A percentile compares a stretch with the other conserved stretches of the same genome.
Conservation (phyloP, 768 basidiomycete species). For the Termitomyces sp. region DNA sequence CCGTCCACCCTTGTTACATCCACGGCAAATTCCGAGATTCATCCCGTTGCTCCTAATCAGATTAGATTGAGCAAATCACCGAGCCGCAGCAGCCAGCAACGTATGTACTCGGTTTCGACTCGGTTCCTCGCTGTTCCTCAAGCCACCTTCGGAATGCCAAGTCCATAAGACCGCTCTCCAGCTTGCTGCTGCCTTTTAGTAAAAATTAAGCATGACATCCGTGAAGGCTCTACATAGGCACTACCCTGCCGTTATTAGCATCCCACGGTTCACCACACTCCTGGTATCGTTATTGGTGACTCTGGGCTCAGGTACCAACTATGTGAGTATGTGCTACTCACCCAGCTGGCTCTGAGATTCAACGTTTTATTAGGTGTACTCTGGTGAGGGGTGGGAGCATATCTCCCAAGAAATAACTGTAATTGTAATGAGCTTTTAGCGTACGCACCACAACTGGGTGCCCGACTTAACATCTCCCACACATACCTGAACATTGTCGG, state of each 20-base stretch:
- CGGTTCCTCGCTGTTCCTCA: too few relatives aligned
- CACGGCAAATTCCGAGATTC: too few relatives aligned
- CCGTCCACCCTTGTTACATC: too few relatives aligned
- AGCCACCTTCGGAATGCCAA: too few relatives aligned
- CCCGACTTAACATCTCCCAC: constrained; percentile 70
- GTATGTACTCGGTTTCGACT: too few relatives aligned
- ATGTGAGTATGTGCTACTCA: constrained; percentile 44
- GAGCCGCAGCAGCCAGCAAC: too few relatives aligned
- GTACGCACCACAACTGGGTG: constrained; percentile 83
- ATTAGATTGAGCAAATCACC: not conserved
- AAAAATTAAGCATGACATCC: too few relatives aligned
- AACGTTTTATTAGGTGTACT: constrained; percentile 31
- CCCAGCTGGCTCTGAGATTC: constrained; percentile 4
- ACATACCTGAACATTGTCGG: constrained; percentile 82
- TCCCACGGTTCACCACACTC: constrained; percentile 48
- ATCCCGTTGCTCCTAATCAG: too few relatives aligned
- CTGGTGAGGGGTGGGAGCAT: constrained; percentile 28
- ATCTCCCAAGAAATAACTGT: not conserved
- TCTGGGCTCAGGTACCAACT: constrained; percentile 68
- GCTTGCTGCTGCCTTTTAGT: too few relatives aligned
- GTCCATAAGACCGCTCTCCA: too few relatives aligned
- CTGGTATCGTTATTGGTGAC: constrained; percentile 56
- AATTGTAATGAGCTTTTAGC: constrained; percentile 35
- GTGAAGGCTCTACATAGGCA: too few relatives aligned
- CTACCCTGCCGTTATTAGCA: too few relatives aligned